phyloP scores from a whole-genome alignment of 2,329 filamentous ascomycete species.

The Nemania diffusa region DNA sequence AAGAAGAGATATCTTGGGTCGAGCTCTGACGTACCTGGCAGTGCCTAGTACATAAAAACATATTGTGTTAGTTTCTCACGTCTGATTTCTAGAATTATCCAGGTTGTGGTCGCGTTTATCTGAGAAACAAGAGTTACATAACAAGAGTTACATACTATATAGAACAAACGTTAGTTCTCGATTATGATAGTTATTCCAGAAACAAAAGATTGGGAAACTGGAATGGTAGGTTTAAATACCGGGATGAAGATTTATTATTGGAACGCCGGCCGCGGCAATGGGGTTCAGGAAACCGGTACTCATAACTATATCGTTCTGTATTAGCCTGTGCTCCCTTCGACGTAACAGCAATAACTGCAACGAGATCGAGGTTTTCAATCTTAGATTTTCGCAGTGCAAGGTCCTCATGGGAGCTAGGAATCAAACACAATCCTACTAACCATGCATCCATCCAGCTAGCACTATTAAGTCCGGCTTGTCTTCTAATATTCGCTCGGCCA shows the following conservation, averaged over 20 bases:
- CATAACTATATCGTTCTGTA: conserved; percentile 25
- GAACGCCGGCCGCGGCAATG: conserved; percentile 68
- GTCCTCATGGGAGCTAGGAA: not conserved
- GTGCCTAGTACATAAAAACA: too few species aligned
- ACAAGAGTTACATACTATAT: too few species aligned
- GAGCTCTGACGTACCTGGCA: conserved; percentile 43
- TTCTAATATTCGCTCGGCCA: conserved; percentile 73
- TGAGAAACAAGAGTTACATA: too few species aligned
- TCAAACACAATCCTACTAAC: conserved; percentile 17
- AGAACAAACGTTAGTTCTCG: too few species aligned
- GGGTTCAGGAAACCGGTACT: conserved; percentile 71
- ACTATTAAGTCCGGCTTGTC: conserved; percentile 79
- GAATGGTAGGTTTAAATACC: not conserved
- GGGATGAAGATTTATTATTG: conserved; percentile 83
- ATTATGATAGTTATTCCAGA: too few species aligned
- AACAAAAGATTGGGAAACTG: too few species aligned
- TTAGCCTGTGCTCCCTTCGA: conserved; percentile 9
- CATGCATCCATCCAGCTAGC: conserved; percentile 87
- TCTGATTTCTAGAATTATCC: too few species aligned
- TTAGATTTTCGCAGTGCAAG: not conserved
- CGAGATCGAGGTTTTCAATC: not conserved
- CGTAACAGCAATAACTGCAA: conserved; percentile 40
- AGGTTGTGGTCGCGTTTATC: too few species aligned
- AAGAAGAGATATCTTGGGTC: not conserved
- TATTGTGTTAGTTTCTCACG: too few species aligned